A percentile compares a stretch with the other conserved stretches of the same genome.
Evolutionary conservation across 495 filamentous ascomycete species (phyloP).

Genomic region (Penicillium mononematosum): DNA sequence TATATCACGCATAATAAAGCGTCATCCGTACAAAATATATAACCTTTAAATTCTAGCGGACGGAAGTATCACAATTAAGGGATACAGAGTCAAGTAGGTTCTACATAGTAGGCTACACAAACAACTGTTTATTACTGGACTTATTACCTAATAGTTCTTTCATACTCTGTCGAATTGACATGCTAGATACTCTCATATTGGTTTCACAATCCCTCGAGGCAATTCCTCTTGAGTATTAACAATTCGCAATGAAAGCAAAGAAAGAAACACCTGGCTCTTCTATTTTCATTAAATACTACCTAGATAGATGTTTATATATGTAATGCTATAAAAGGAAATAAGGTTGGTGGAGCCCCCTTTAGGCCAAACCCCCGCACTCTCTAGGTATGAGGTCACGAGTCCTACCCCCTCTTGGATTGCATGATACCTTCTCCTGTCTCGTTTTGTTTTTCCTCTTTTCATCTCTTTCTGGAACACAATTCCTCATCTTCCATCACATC

Average conservation of each 20-base stretch:
- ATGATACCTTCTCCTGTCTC: neutral
- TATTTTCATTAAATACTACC: neutral
- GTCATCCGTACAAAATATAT: neutral
- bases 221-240: neutral
- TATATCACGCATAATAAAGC: neutral
- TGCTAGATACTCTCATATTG: neutral
- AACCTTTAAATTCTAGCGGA: neutral
- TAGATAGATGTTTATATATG: no score
- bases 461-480: neutral
- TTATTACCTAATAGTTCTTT: neutral
- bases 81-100: neutral
- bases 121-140: neutral
- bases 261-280: neutral
- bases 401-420: slow-evolving; percentile 5
- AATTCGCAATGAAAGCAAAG: neutral
- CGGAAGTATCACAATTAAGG: neutral
- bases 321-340: slow-evolving; percentile 7
- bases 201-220: neutral
- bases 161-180: neutral
- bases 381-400: slow-evolving; percentile 29
- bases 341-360: slow-evolving; percentile 25
- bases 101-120: neutral
- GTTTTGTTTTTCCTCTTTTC: neutral
- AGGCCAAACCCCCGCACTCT: slow-evolving; percentile 20
- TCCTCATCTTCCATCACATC: neutral